phyloP scores from a whole-genome alignment of 176 grass and related monocot species.

The Aegilops umbellulata region DNA sequence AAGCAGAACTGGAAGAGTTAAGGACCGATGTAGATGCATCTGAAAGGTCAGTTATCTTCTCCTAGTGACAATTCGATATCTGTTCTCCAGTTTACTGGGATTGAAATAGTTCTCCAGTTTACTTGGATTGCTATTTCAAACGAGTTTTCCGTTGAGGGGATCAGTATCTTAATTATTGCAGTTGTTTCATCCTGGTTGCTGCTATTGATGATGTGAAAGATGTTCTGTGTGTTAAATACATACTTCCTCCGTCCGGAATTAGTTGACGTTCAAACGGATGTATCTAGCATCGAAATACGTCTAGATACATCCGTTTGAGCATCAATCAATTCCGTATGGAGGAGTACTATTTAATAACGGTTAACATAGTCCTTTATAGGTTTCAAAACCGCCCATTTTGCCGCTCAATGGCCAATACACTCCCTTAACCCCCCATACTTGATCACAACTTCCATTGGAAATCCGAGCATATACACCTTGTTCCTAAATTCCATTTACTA shows the following conservation, averaged over 20 bases:
- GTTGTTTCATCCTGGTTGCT: background rate
- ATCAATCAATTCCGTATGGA: too few relatives aligned
- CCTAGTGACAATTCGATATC: constrained; percentile 11
- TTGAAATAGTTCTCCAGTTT: background rate
- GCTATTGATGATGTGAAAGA: background rate
- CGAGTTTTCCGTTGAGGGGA: background rate
- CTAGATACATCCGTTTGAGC: too few relatives aligned
- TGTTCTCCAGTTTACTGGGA: background rate
- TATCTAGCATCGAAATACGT: too few relatives aligned
- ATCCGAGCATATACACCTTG: background rate
- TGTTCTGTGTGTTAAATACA: background rate
- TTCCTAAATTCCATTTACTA: background rate
- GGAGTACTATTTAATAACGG: background rate
- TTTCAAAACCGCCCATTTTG: background rate
- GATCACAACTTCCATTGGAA: background rate
- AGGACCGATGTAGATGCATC: constrained; percentile 70
- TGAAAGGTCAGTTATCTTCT: constrained; percentile 66
- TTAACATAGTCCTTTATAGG: background rate
- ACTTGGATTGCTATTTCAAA: background rate
- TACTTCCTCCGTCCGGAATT: too few relatives aligned
- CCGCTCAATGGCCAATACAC: background rate
- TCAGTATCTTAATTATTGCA: background rate
- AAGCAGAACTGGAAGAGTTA: constrained; percentile 72
- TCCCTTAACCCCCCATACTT: background rate
- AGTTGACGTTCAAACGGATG: too few relatives aligned